Evolutionary conservation across 129 eudicot genomes (phyloP).

Genomic region (Gnaphalium uliginosum): DNA sequence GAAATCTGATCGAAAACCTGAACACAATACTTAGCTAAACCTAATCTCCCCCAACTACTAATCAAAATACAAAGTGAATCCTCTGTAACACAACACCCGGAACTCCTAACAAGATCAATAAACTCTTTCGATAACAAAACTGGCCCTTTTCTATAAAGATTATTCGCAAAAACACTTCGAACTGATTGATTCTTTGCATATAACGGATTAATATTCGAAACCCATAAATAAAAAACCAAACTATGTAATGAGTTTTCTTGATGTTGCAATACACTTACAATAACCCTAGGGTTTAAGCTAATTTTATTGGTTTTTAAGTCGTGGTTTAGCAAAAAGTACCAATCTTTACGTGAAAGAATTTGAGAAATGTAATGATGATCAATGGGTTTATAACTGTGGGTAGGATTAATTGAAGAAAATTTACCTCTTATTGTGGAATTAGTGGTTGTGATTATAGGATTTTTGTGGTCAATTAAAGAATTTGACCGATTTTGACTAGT

Average conservation of each 20-base stretch:
- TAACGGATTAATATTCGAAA: slow-evolving; percentile 49
- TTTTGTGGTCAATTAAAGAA: slow-evolving; percentile 14
- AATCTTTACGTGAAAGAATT: slow-evolving; percentile 73
- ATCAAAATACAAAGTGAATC: slow-evolving; percentile 68
- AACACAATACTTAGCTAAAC: slow-evolving; percentile 77
- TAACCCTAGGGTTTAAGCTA: slow-evolving; percentile 40
- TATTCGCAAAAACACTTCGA: slow-evolving; percentile 55
- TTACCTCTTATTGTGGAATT: slow-evolving; percentile 44
- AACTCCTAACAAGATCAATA: slow-evolving; percentile 50
- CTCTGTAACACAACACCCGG: slow-evolving; percentile 62
- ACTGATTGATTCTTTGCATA: slow-evolving; percentile 55
- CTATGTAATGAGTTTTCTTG: slow-evolving; percentile 64
- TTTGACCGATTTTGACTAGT: slow-evolving; percentile 33
- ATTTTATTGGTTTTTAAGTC: slow-evolving; percentile 60
- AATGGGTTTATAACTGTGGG: slow-evolving; percentile 41
- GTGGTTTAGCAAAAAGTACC: slow-evolving; percentile 68
- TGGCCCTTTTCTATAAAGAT: slow-evolving; percentile 74
- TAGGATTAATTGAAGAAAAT: slow-evolving; percentile 32
- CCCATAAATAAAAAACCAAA: slow-evolving; percentile 83
- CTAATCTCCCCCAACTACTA: slow-evolving; percentile 95
- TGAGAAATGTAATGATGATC: slow-evolving; percentile 61
- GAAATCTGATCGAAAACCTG: slow-evolving; percentile 87
- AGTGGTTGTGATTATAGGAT: slow-evolving; percentile 24
- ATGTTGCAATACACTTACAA: slow-evolving; percentile 75
- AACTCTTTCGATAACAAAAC: slow-evolving; percentile 66